These are phyloP conservation scores for Mycena rebaudengoi DNA, from an alignment of 768 basidiomycete species.

Conservation along the genomic window DNA sequence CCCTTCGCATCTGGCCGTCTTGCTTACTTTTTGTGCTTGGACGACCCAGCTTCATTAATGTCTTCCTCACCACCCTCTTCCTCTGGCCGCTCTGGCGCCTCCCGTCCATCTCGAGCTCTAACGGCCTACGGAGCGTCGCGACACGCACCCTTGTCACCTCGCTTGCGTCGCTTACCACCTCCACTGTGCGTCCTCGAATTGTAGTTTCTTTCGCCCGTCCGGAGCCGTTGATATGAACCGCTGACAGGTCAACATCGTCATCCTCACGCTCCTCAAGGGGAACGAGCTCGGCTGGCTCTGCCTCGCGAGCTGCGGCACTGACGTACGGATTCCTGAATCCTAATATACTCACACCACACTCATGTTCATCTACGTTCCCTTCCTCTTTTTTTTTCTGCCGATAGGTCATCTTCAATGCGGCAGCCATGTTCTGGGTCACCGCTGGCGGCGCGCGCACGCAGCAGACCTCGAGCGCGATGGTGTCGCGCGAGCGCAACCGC, in stretches of 20 bases:
- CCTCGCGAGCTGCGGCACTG: constrained; percentile 43
- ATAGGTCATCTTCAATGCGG: constrained; percentile 3
- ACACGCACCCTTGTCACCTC: constrained; percentile 53
- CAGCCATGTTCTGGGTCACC: constrained; percentile 1
- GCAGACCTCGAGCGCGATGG: no score
- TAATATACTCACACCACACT: neutral
- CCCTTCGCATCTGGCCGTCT: no score
- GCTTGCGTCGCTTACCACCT: constrained; percentile 53
- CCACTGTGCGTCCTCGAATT: constrained; percentile 38
- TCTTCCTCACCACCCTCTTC: constrained; percentile 52
- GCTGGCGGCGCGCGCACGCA: no score
- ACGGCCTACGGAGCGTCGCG: constrained; percentile 45
- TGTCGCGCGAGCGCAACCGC: no score
- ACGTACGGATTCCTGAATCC: neutral
- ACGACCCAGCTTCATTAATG: constrained; percentile 36
- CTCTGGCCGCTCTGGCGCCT: constrained; percentile 53
- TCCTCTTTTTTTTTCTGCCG: neutral
- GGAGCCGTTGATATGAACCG: neutral
- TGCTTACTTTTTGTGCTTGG: neutral
- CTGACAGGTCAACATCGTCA: constrained; percentile 49
- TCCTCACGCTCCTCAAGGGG: constrained; percentile 54
- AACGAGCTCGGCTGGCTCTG: constrained; percentile 57
- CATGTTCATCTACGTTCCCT: neutral
- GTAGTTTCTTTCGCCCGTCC: neutral
- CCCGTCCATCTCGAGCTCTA: constrained; percentile 35